phyloP scores from a whole-genome alignment of 2,329 filamentous ascomycete genomes.

The Diaporthe citri region DNA sequence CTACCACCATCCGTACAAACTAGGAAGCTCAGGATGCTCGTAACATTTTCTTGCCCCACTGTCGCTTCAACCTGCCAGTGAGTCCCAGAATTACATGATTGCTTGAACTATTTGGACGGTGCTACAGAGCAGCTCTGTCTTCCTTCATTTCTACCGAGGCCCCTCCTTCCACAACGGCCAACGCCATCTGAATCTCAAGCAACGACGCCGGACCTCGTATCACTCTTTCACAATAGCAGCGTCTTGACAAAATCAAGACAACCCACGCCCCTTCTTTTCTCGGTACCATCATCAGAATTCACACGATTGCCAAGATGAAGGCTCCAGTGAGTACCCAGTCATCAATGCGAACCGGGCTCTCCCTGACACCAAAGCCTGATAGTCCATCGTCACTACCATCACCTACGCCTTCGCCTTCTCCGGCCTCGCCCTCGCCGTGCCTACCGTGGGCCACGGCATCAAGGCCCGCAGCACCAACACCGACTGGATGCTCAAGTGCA shows the following conservation, averaged over 20 bases:
- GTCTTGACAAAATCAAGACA: neutral
- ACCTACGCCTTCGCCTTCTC: conserved; percentile 3
- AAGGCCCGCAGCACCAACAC: neutral
- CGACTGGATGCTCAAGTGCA: conserved; percentile 27
- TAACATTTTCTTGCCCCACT: neutral
- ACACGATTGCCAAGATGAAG: neutral
- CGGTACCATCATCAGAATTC: neutral
- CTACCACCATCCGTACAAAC: neutral
- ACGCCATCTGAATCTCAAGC: neutral
- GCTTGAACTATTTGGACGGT: neutral
- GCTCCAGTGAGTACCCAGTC: neutral
- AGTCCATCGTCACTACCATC: neutral
- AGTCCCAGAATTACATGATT: neutral
- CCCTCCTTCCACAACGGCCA: neutral
- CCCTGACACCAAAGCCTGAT: neutral
- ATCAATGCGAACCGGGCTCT: fast-evolving
- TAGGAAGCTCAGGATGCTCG: neutral
- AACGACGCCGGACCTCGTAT: neutral
- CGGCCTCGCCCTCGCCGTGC: conserved; percentile 3
- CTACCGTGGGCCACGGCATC: neutral
- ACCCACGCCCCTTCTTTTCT: neutral
- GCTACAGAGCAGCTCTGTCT: neutral
- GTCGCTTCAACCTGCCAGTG: neutral
- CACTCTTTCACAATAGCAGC: neutral
- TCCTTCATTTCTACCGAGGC: neutral